Evolutionary conservation across 306 rosid species (phyloP).

Genomic region (Trifolium subterraneum): DNA sequence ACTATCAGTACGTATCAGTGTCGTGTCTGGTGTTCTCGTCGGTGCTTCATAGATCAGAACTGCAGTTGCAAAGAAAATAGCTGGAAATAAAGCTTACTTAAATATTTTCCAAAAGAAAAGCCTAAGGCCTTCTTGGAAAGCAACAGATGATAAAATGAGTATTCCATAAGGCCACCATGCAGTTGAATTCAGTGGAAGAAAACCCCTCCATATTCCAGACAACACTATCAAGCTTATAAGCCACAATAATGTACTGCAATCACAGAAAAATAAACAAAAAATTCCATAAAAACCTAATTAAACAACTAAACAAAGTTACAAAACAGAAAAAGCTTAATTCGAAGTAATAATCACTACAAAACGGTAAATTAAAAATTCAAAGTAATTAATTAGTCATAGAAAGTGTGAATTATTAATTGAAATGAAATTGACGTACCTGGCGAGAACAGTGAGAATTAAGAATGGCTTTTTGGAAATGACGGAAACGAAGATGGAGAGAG

Average conservation of each 20-base stretch:
- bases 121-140: conserved; percentile 91
- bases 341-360: neutral
- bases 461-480: conserved; percentile 88
- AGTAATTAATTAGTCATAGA: neutral
- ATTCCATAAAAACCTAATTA: neutral
- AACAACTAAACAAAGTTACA: neutral
- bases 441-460: conserved; percentile 86
- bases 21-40: too few species aligned
- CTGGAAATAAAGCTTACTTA: conserved; percentile 52
- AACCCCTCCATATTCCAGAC: conserved; percentile 86
- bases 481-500: conserved; percentile 82
- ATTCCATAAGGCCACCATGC: conserved; percentile 78
- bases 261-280: conserved; percentile 30
- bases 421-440: conserved; percentile 54
- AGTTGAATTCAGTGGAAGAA: conserved; percentile 68
- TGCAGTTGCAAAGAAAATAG: neutral
- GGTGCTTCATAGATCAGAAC: neutral
- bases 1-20: neutral
- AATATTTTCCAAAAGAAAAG: conserved; percentile 79
- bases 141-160: conserved; percentile 73
- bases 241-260: conserved; percentile 85
- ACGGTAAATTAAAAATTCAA: conserved; percentile 2
- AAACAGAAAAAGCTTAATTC: neutral
- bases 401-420: neutral
- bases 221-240: conserved; percentile 81